phyloP scores from a whole-genome alignment of 495 filamentous ascomycete genomes.

The Daldinia childiae region DNA sequence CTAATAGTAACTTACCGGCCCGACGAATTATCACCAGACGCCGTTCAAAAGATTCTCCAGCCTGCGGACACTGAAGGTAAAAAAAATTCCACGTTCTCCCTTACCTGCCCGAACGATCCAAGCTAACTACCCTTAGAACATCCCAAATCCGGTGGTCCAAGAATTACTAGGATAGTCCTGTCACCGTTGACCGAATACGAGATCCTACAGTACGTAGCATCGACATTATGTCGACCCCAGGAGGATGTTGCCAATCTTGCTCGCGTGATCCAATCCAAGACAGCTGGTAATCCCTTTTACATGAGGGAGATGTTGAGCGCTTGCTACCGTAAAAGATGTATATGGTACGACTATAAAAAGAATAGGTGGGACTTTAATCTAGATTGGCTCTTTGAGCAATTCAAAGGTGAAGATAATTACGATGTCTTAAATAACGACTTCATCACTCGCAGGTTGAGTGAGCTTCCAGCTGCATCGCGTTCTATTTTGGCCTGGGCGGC shows the following conservation, averaged over 20 bases:
- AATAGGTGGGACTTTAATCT: constrained; percentile 84
- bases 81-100: neutral
- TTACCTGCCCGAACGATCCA: constrained; percentile 18
- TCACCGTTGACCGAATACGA: constrained; percentile 76
- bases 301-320: constrained; percentile 90
- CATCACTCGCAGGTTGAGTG: constrained; percentile 76
- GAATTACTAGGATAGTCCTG: constrained; percentile 72
- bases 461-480: constrained; percentile 74
- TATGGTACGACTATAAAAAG: constrained; percentile 87
- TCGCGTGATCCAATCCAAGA: constrained; percentile 83
- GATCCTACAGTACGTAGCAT: constrained; percentile 77
- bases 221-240: constrained; percentile 70
- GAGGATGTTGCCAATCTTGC: constrained; percentile 71
- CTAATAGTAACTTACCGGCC: constrained; percentile 74
- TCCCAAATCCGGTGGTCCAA: constrained; percentile 55
- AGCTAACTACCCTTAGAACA: constrained; percentile 54
- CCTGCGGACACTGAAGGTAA: constrained; percentile 59
- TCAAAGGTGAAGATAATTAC: constrained; percentile 77
- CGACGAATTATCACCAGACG: constrained; percentile 60
- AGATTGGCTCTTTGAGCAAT: constrained; percentile 82
- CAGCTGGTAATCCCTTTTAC: constrained; percentile 84
- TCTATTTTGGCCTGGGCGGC: constrained; percentile 89
- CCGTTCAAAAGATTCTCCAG: constrained; percentile 57
- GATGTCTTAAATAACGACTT: constrained; percentile 83
- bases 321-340: constrained; percentile 82